Conservation (phyloP, 108 stramenopile species). For the Cyclotella cryptica region DNA sequence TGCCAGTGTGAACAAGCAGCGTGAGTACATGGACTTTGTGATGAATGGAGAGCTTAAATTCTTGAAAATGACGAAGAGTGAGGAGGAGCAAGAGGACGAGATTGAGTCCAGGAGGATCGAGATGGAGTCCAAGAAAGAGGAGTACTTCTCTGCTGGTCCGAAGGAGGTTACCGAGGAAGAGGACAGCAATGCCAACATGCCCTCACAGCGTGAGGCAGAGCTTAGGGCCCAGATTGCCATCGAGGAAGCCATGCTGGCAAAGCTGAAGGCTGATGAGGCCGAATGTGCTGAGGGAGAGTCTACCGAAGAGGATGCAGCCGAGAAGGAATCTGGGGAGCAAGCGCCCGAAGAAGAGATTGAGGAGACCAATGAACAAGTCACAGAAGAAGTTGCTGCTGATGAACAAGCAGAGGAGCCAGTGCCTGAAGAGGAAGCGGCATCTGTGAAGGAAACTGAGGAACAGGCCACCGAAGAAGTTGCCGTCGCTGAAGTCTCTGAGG, state of each 20-base stretch:
- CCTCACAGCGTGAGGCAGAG: conserved; percentile 23
- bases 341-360: not conserved
- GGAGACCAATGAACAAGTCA: not conserved
- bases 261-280: conserved; percentile 11
- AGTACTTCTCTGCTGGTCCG: not conserved
- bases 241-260: conserved; percentile 27
- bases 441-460: not conserved
- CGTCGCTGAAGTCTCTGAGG: not conserved
- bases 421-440: not conserved
- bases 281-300: not conserved
- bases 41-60: conserved; percentile 57
- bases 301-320: not conserved
- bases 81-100: conserved; percentile 46
- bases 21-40: conserved; percentile 59
- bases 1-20: conserved; percentile 55
- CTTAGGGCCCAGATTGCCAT: conserved; percentile 26
- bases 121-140: conserved; percentile 48
- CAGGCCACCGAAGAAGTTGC: not conserved
- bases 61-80: conserved; percentile 51
- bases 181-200: not conserved
- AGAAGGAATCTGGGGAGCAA: conserved; percentile 1
- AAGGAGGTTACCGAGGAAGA: conserved; percentile 18
- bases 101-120: conserved; percentile 27
- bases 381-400: too few relatives aligned
- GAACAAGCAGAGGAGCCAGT: not conserved